These are phyloP conservation scores for Penicillium paxilli DNA, from an alignment of 495 filamentous ascomycete genomes.

Conservation along the genomic window DNA sequence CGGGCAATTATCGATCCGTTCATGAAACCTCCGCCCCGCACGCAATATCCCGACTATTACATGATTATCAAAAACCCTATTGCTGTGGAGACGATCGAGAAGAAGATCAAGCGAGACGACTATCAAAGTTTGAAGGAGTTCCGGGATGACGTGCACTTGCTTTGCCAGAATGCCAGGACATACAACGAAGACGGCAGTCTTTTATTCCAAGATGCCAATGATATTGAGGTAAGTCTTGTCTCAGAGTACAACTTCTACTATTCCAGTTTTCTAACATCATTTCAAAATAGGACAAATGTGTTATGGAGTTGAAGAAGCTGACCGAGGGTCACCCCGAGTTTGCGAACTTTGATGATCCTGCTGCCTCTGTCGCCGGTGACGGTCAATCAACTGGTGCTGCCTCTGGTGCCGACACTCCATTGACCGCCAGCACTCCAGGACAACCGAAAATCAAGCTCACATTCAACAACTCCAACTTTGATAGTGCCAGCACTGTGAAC, in stretches of 20 bases:
- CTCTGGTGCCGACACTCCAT: slow-evolving; percentile 69
- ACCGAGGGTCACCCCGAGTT: slow-evolving; percentile 72
- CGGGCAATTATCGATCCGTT: slow-evolving; percentile 93
- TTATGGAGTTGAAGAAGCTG: slow-evolving; percentile 66
- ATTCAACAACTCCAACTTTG: slow-evolving; percentile 49
- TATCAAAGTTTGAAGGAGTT: slow-evolving; percentile 81
- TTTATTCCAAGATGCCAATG: slow-evolving; percentile 87
- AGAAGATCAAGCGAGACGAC: slow-evolving; percentile 90
- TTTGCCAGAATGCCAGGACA: slow-evolving; percentile 87
- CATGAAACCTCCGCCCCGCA: slow-evolving; percentile 84
- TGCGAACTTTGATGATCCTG: slow-evolving; percentile 65
- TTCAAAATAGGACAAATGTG: slow-evolving; percentile 58
- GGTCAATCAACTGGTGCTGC: slow-evolving; percentile 66
- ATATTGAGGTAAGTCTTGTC: slow-evolving; percentile 75
- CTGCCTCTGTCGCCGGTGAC: slow-evolving; percentile 48
- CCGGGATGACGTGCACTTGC: slow-evolving; percentile 73
- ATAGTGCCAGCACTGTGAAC: slow-evolving; percentile 27
- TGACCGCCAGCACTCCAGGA: slow-evolving; percentile 52
- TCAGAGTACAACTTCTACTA: background rate
- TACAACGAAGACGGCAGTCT: slow-evolving; percentile 95
- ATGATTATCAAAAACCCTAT: slow-evolving; percentile 88
- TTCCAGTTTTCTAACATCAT: slow-evolving; percentile 17
- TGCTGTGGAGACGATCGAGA: slow-evolving; percentile 88
- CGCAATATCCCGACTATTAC: slow-evolving; percentile 90
- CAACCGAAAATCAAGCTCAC: slow-evolving; percentile 61